Percentiles rank a stretch among this genome's conserved stretches.
Evolutionary conservation across 805 yeast species (phyloP).

Genomic region (Priceomyces haplophilus): DNA sequence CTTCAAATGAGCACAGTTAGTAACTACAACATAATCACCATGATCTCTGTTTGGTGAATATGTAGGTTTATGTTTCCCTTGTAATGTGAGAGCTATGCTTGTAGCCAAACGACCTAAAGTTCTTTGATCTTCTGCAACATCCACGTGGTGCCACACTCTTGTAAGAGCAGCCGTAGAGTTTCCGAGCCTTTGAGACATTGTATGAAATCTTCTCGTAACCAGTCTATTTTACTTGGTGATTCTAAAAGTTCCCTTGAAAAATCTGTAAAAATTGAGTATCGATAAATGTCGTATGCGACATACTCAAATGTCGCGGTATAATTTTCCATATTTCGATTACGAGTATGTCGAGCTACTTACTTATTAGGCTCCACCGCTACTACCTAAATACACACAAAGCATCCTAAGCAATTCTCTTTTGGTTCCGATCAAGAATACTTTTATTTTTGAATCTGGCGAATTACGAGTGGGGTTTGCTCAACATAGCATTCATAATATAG

Average conservation of each 20-base stretch:
- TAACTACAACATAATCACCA: slow-evolving; percentile 96
- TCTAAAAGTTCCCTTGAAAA: slow-evolving; percentile 1
- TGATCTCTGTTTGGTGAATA: slow-evolving; percentile 70
- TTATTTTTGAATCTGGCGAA: background rate
- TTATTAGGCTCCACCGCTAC: background rate
- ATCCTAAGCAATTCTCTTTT: background rate
- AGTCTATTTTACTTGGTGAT: background rate
- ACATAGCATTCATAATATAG: background rate
- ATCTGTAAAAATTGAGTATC: slow-evolving; percentile 1
- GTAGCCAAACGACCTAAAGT: slow-evolving; percentile 92
- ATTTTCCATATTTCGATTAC: slow-evolving; percentile 1
- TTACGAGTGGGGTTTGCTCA: background rate
- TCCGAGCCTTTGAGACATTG: slow-evolving; percentile 35
- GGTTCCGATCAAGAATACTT: background rate
- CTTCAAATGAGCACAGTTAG: slow-evolving; percentile 79
- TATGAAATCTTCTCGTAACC: background rate
- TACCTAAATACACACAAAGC: background rate
- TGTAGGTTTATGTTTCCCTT: slow-evolving; percentile 97
- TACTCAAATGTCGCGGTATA: background rate
- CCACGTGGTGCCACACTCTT: slow-evolving; percentile 94
- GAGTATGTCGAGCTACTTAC: background rate
- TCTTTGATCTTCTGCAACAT: slow-evolving; percentile 77
- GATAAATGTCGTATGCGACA: slow-evolving; percentile 7
- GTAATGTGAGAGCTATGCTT: slow-evolving; percentile 78
- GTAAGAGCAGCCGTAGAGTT: slow-evolving; percentile 71